These are phyloP conservation scores for Amoebophrya sp. DNA, from an alignment of 169 alveolate species.

Conservation along the genomic window DNA sequence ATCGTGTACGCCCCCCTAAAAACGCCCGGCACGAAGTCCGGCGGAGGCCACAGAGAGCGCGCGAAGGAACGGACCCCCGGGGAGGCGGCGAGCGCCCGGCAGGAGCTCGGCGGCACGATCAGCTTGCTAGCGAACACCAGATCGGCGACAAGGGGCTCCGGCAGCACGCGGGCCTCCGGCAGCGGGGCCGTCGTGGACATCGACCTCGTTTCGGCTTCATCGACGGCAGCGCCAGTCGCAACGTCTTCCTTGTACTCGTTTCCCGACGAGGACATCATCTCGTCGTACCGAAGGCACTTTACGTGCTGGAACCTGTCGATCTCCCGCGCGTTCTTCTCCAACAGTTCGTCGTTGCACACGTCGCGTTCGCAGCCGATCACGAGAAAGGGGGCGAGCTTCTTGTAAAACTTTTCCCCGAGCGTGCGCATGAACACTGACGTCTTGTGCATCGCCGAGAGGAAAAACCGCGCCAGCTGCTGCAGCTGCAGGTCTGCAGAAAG, in stretches of 20 bases:
- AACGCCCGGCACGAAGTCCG: not conserved
- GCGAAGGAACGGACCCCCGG: not conserved
- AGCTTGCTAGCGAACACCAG: not conserved
- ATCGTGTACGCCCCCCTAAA: not conserved
- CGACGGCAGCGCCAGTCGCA: no score
- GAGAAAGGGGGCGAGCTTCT: not conserved
- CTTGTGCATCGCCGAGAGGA: not conserved
- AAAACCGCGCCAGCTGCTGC: not conserved
- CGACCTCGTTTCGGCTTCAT: no score
- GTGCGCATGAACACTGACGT: not conserved
- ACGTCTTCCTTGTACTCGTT: no score
- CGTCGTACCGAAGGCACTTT: not conserved
- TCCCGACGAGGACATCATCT: no score
- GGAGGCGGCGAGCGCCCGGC: not conserved
- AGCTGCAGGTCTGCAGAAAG: not conserved
- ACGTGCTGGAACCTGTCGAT: not conserved
- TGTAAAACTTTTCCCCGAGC: not conserved
- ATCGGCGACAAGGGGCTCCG: not conserved
- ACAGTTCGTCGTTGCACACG: not conserved
- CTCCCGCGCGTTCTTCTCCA: not conserved
- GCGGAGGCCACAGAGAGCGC: not conserved
- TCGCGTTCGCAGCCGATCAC: not conserved
- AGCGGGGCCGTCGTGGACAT: no score
- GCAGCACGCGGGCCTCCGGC: no score
- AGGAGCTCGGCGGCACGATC: not conserved